Evolutionary conservation across 83 land plant species (phyloP), one percentile per base, ranked within the genome.

Genomic region (Picea abies): DNA sequence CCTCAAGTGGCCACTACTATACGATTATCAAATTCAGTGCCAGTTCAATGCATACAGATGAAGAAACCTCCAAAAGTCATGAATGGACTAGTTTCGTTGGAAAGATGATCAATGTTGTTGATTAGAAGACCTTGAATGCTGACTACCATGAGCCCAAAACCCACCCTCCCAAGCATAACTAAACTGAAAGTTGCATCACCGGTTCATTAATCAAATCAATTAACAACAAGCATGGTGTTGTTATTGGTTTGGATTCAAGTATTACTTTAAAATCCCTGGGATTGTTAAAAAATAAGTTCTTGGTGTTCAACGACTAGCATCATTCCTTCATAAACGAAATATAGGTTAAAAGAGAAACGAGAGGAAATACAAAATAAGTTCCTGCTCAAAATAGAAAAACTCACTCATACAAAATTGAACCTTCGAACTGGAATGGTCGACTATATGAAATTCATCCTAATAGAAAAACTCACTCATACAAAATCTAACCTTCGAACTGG

Each of bases 161-260:
- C 76, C 76, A 72, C 76, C 76, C 76, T 72, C 76, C 76, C 41
- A 71, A 71, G 76, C 76, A 71, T 71, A 71, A 71, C 76, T 71
- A 52, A 71, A 6, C 7, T 1, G 11, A 39, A 17, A 71, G 22
- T 8, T 39, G 76, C 41, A 71, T 37, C 76, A 71, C n/a, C 39
- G 52, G 76, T 71, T 71, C 20, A 71, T 49, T 19, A 71, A 5
- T 20, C 52, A 39, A n/a, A 17, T 44, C 9, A 71, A 17, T 71
- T 68, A 32, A 71, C 22, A 39, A 10, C 19, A 71, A 3, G 76
- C 52, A 71, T 71, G 39, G 17, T 39, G 19, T 39, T 71, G 37
- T 37, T 37, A 19, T 72, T 72, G 44, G 8, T 72, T 44, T 41
- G 76, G 56, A n/a, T 44, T 72, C 23, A 26, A 26, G 29, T 26